Conservation (phyloP, 2,329 filamentous ascomycete species). For the Claviceps sp. region DNA sequence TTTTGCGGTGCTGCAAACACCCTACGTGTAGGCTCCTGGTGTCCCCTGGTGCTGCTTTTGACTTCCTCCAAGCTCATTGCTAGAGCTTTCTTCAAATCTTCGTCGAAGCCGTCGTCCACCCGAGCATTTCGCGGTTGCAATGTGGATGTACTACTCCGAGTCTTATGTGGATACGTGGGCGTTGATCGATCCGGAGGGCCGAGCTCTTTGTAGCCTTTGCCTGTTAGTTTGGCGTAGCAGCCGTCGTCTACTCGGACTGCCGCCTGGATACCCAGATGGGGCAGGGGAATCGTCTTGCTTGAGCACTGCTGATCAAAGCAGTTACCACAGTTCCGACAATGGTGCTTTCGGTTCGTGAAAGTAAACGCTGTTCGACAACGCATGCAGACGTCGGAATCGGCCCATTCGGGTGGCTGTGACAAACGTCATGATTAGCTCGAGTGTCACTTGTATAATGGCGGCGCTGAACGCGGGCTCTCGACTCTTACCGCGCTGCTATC, state of each 20-base stretch:
- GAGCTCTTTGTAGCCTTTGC: slow-evolving; percentile 38
- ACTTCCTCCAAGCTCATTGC: slow-evolving; percentile 97
- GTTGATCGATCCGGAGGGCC: slow-evolving; percentile 30
- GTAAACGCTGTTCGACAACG: slow-evolving; percentile 90
- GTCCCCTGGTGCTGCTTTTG: slow-evolving; percentile 59
- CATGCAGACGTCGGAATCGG: slow-evolving; percentile 97
- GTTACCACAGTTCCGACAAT: slow-evolving; percentile 94
- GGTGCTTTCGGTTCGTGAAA: slow-evolving; percentile 96
- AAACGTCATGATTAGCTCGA: neutral
- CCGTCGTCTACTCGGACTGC: slow-evolving; percentile 92
- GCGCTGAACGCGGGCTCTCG: neutral
- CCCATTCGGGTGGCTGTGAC: slow-evolving; percentile 80
- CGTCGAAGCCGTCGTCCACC: slow-evolving; percentile 83
- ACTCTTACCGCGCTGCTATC: slow-evolving; percentile 76
- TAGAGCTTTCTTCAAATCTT: slow-evolving; percentile 82
- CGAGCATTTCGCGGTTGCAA: slow-evolving; percentile 89
- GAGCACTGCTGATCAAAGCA: slow-evolving; percentile 96
- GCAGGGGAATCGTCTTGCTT: slow-evolving; percentile 72
- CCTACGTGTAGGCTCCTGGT: slow-evolving; percentile 45
- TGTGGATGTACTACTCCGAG: slow-evolving; percentile 41
- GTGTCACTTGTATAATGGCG: neutral
- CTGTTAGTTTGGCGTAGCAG: slow-evolving; percentile 79
- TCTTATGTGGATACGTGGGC: slow-evolving; percentile 43
- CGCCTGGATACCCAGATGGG: slow-evolving; percentile 83
- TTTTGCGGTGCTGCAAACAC: slow-evolving; percentile 17